Evolutionary conservation across 495 filamentous ascomycete species (phyloP), one percentile per base, ranked within the genome.

Genomic region (Neurospora sp.): DNA sequence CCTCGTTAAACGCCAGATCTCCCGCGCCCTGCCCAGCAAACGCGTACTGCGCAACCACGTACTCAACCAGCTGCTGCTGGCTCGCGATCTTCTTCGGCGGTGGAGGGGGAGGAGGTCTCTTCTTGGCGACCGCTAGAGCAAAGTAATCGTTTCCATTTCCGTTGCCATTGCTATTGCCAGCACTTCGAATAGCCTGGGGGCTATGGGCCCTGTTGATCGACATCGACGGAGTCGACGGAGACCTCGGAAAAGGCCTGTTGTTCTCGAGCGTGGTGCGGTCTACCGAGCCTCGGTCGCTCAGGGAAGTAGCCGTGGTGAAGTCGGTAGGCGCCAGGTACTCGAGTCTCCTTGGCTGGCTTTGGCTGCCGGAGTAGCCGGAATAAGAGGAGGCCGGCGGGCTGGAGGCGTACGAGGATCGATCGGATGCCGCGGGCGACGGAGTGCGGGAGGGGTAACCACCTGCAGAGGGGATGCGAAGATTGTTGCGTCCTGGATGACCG

Each of bases 1-100:
- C 94, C 81, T 96, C 91, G 10, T 83, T 84, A 81, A 98, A 98
- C 12, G 86, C 86, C 68, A 98, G 80, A 82, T 98, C 95, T 0
- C 92, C 94, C 1, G 79, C 78, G 17, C 86, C 87, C 76, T 94
- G 87, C 0, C 92, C 93, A 0, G 86, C 83, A 80, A 96, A 98
- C 69, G 90, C 86, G 81, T 93, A 98, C 75, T 94, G 81, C 4
- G 95, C 95, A 1, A 90, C 89, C 10, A 97, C 94, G 75, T 86
- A 97, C 35, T 87, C 79, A 3, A 83, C 88, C 5, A 72, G 76
- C 12, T 31, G 73, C n/a, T 85, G 84, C 31, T 75, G 78, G 31
- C 79, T 82, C 12, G 80, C 75, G 7, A 83, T 80, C 14, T 83
- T 85, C 77, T 91, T 91, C 2, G 88, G 87, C 12, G 84, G 85